phyloP scores from a whole-genome alignment of 306 rosid species.

The Mimosa pudica region DNA sequence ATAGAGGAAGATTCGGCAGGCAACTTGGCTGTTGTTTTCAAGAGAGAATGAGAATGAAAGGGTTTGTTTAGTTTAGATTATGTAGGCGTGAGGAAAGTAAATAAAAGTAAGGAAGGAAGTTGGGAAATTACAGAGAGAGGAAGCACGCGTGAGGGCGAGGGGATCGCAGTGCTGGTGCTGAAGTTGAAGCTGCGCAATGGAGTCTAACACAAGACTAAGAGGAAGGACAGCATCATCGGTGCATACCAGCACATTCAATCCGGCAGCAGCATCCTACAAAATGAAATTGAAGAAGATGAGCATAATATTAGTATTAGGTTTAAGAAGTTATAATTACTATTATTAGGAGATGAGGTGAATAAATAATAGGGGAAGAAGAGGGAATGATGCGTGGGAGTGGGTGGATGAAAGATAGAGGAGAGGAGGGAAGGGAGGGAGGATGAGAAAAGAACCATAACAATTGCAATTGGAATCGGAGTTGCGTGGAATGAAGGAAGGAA shows the following conservation, averaged over 20 bases:
- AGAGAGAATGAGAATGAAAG: not conserved
- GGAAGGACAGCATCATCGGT: constrained; percentile 68
- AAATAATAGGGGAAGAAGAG: too few species aligned
- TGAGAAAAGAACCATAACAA: too few species aligned
- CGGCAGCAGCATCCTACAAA: constrained; percentile 45
- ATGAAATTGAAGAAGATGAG: not conserved
- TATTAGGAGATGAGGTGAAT: too few species aligned
- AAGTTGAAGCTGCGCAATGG: not conserved
- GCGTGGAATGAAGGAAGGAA: too few species aligned
- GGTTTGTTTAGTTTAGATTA: too few species aligned
- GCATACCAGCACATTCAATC: constrained; percentile 52
- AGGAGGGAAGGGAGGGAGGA: too few species aligned
- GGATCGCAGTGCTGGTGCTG: constrained; percentile 44
- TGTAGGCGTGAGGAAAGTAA: too few species aligned
- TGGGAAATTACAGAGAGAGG: constrained; percentile 51
- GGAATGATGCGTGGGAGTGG: too few species aligned
- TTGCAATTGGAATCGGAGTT: too few species aligned
- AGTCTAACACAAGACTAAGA: constrained; percentile 46
- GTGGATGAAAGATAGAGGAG: too few species aligned
- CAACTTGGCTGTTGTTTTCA: constrained; percentile 57
- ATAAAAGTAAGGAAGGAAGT: not conserved
- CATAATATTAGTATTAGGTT: too few species aligned
- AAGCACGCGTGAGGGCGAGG: constrained; percentile 56
- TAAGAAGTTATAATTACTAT: too few species aligned
- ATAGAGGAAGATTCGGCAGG: constrained; percentile 70